Evolutionary conservation across 306 rosid genomes (phyloP).

Genomic region (Cucurbita ficifolia): DNA sequence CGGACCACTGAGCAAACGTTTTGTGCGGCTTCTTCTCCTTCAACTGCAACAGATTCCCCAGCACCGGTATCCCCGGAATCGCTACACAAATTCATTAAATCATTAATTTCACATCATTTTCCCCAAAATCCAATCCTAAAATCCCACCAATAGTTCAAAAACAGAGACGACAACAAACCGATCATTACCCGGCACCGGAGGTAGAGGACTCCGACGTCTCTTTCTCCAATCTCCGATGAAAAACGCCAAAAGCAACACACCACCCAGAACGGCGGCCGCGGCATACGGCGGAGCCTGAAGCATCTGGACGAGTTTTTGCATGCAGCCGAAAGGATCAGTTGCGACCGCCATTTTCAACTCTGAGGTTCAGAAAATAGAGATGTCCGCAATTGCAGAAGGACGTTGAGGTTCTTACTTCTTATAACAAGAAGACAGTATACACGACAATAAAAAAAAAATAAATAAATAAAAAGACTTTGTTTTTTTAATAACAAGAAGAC

Average conservation of each 20-base stretch:
- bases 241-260: constrained; percentile 14
- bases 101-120: neutral
- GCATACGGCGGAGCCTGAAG: constrained; percentile 19
- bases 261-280: constrained; percentile 26
- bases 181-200: constrained; percentile 47
- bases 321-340: neutral
- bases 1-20: constrained; percentile 63
- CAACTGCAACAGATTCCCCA: constrained; percentile 79
- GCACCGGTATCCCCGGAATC: constrained; percentile 65
- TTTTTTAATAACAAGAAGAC: neutral
- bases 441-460: neutral
- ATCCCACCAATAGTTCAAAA: neutral
- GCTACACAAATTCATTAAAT: constrained; percentile 19
- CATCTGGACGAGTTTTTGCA: neutral
- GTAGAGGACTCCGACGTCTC: constrained; percentile 31
- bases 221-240: constrained; percentile 2
- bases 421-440: neutral
- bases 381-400: neutral
- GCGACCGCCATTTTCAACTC: constrained; percentile 9
- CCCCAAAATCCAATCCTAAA: neutral
- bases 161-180: neutral
- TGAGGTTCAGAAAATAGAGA: neutral
- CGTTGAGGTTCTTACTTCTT: neutral
- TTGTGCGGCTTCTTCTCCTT: constrained; percentile 92
- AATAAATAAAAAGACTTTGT: neutral